Conservation (phyloP, 495 filamentous ascomycete species). For the Margaritispora aquatica region DNA sequence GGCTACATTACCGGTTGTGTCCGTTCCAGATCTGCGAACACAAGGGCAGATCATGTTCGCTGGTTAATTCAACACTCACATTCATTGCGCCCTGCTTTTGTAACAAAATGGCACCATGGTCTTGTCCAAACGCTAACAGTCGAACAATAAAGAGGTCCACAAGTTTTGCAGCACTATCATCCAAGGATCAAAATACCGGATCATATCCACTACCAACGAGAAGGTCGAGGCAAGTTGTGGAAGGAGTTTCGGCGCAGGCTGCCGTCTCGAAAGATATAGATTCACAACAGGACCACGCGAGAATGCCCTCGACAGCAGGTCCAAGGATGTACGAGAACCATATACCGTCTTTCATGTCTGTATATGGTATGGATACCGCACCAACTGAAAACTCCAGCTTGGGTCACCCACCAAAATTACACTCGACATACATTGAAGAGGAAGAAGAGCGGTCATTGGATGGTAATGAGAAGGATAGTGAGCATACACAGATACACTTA, state of each 20-base stretch:
- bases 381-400: constrained; percentile 30
- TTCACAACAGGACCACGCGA: constrained; percentile 18
- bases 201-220: constrained; percentile 1
- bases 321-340: constrained; percentile 55
- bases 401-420: constrained; percentile 11
- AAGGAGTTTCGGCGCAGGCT: constrained; percentile 4
- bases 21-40: constrained; percentile 9
- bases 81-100: not conserved
- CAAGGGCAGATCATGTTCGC: constrained; percentile 2
- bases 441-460: constrained; percentile 2
- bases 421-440: constrained; percentile 2
- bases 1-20: constrained; percentile 4
- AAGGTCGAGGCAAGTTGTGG: constrained; percentile 8
- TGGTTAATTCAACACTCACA: not conserved
- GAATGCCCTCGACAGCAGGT: constrained; percentile 48
- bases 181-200: constrained; percentile 2
- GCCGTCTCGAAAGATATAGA: not conserved
- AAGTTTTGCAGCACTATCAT: constrained; percentile 7
- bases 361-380: constrained; percentile 49
- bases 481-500: constrained; percentile 19
- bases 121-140: constrained; percentile 18
- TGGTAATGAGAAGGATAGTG: constrained; percentile 1
- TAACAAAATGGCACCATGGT: constrained; percentile 8
- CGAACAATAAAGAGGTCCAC: constrained; percentile 21
- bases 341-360: constrained; percentile 68